Base-by-base conservation (phyloP, 257 asterid species). In the Capsicum pubescens region DNA sequence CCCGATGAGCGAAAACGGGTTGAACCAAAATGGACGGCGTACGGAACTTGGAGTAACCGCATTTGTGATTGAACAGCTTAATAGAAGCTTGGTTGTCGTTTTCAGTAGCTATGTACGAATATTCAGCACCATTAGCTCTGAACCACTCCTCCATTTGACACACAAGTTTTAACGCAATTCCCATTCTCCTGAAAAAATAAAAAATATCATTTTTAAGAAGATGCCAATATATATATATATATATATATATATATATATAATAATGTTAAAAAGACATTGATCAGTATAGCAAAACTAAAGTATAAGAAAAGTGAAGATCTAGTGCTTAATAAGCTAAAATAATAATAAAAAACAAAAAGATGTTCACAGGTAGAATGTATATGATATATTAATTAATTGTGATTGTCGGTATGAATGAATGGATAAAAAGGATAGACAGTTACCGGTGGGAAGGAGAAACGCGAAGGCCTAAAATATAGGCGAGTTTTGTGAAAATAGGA, bases 361-460 rank as follows among this genome's bases (percentile, higher is more conserved):
- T 32, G 21, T 54, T 3, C 17, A 50, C 39, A 19, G 9, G 2
- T 48, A 8, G 32, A 26, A 54, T 67, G 12, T 13, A 19, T 19
- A 60, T 60, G 5, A 71, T 13, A 19, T 19, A 60, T 60, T 9
- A 71, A 17, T 9, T 42, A 48, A 48, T 16, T 16, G 35, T 17
- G 35, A 42, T 42, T 16, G 56, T 70, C 56, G 55, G 57, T 17
- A 5, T 50, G 14, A 55, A 36, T 50, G n/a, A 55, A 36, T 55
- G 39, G 61, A 84, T 7, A 32, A 60, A 21, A n/a, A 2, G 6
- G 60, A 39, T 26, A 26, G 4, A 9, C 39, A 17, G 39, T 42
- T 89, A 96, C 99, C 99, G 80, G 84, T 93, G 97, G 81, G 95
- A 85, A 63, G 99, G 92, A 52, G 98, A 91, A n/a, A 97, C 97